Evolutionary conservation across 2,329 filamentous ascomycete species (phyloP), one percentile per base, ranked within the genome.

Genomic region (Huntiella moniliformis): DNA sequence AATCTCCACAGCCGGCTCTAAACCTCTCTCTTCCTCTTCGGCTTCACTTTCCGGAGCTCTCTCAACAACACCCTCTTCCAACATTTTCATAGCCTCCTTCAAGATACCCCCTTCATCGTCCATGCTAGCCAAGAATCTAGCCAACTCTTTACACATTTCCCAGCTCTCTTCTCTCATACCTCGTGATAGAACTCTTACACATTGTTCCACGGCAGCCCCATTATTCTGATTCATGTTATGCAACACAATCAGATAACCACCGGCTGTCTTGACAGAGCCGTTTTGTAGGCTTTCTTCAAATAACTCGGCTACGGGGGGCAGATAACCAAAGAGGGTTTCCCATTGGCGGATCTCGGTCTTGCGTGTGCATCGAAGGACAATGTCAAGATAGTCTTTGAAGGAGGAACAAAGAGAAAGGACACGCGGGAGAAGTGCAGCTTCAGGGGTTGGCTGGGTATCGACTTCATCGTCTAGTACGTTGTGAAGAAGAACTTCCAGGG

Each of bases 271-370:
- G 42, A 98, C 67, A 3, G 80, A 83, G 3, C 84, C 86, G 47
- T 83, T 75, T 52, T 81, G 77, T 7, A 98, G 65, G 4, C 86
- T 88, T 59, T 94, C 84, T 59, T 98, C 88, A 54, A 98, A 98
- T 0, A 98, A 71, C 53, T 91, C 82, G 55, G 86, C 80, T 3
- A 88, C 84, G 1, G 88, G 84, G 1, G 91, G 91, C 1, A 98
- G 69, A 55, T 95, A 86, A 4, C 79, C 77, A 60, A 98, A 98
- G 1, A 98, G 68, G 1, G 91, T 95, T 50, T 82, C 78, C 91
- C 91, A 98, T 47, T 85, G 93, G 35, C 88, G 77, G 5, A 94
- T 77, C 58, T 98, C 91, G 0, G 91, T 98, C 62, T 98, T 98
- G 46, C 91, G 80, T 1, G 91, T 95, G 62, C 91, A 98, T 62